Evolutionary conservation across 306 rosid species (phyloP), one percentile per base, ranked within the genome.

Genomic region (Ammopiptanthus mongolicus): DNA sequence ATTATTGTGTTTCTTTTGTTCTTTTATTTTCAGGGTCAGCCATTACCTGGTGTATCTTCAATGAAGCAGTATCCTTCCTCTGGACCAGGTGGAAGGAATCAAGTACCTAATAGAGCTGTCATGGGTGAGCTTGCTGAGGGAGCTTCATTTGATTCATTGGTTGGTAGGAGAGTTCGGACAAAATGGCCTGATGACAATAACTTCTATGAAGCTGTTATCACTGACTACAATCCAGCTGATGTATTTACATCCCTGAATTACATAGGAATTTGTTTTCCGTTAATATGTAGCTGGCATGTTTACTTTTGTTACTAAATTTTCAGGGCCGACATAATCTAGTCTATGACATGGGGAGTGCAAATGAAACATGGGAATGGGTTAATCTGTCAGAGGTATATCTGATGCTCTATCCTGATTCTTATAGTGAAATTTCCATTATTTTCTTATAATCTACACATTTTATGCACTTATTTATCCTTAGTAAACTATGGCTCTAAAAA

Each of bases 131-230:
- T n/a, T n/a, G n/a, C n/a, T n/a, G n/a, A 91, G 70, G 97, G 91
- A 65, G 84, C 84, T 31, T 60, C 87, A n/a, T 44, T 69, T 81
- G 87, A 80, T 74, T 74, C 91, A 34, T 84, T 91, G 80, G 79
- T 91, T 70, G 97, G 97, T 61, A 88, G 89, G 85, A 94, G 84
- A 88, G 95, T 94, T 22, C 82, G 93, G 81, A 94, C 98, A 36
- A 88, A 88, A 85, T 94, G 98, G 98, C 98, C 98, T 6, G 98
- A 91, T 69, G 98, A 94, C 82, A 94, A 94, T 86, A 87, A 86
- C 80, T 94, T 94, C 69, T 94, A 94, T 78, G 97, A 94, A 90
- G 98, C 98, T 82, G 87, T 94, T 70, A 94, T 94, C 72, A 80
- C 91, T 11, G 94, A 88, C 84, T 90, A 84, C 79, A 88, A 86